phyloP scores from a whole-genome alignment of 805 yeast species.

The Candida broadrunensis region DNA sequence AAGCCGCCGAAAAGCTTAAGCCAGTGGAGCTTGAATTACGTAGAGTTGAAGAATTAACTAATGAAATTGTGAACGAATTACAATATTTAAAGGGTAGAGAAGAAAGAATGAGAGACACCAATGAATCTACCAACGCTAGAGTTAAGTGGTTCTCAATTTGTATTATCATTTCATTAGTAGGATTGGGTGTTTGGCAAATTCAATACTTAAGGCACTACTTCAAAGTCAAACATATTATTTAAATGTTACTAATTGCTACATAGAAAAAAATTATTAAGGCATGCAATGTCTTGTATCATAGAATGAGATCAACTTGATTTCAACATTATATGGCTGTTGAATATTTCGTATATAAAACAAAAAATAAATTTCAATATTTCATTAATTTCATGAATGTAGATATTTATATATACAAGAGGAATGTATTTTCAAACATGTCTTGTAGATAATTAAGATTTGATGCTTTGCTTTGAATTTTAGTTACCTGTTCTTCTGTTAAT shows the following conservation, averaged over 20 bases:
- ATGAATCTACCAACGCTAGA: slow-evolving; percentile 92
- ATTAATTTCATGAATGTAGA: too few species aligned
- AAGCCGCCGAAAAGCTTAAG: slow-evolving; percentile 87
- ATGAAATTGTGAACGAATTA: slow-evolving; percentile 76
- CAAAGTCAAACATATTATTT: slow-evolving; percentile 78
- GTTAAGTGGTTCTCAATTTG: slow-evolving; percentile 82
- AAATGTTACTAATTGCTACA: slow-evolving; percentile 3
- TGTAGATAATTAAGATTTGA: background rate
- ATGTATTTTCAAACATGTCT: background rate
- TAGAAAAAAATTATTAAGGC: too few species aligned
- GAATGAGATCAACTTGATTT: too few species aligned
- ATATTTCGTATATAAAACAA: too few species aligned
- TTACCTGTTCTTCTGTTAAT: background rate
- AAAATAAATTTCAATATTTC: too few species aligned
- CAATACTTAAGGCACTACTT: slow-evolving; percentile 89
- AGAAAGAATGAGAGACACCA: slow-evolving; percentile 91
- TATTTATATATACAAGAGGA: background rate
- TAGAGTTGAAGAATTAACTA: slow-evolving; percentile 79
- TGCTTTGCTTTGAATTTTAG: background rate
- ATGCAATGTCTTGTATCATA: background rate
- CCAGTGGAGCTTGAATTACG: slow-evolving; percentile 91
- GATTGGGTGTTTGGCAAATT: slow-evolving; percentile 90
- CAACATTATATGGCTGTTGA: too few species aligned
- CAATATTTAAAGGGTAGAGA: slow-evolving; percentile 85
- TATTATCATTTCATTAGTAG: slow-evolving; percentile 65